Conservation (phyloP, 768 basidiomycete genomes). For the Agaricus sinodeliciosus region DNA sequence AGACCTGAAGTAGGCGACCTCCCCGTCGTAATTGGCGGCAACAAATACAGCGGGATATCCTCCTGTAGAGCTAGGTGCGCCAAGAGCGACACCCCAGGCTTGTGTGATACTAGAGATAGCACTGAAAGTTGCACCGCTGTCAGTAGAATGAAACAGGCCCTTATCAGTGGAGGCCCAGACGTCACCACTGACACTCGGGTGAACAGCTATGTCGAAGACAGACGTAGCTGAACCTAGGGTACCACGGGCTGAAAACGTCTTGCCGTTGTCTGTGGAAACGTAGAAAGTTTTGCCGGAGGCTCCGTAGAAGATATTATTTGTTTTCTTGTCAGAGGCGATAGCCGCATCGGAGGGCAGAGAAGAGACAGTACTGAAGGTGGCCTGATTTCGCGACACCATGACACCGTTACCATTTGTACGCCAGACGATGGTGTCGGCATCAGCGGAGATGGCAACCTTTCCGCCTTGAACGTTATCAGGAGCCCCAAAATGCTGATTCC, state of each 20-base stretch:
- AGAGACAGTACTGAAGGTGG: constrained; percentile 41
- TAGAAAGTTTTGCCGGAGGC: constrained; percentile 52
- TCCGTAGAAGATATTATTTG: constrained; percentile 52
- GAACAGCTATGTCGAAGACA: constrained; percentile 46
- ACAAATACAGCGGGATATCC: constrained; percentile 52
- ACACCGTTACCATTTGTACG: constrained; percentile 40
- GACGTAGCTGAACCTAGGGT: constrained; percentile 42
- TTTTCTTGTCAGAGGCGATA: constrained; percentile 60
- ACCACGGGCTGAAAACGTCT: constrained; percentile 39
- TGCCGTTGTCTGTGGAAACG: constrained; percentile 49
- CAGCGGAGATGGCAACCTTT: constrained; percentile 43
- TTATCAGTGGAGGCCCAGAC: constrained; percentile 59
- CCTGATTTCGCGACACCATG: constrained; percentile 43
- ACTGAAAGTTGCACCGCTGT: constrained; percentile 44
- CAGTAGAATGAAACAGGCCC: constrained; percentile 50
- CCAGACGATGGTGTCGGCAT: constrained; percentile 56
- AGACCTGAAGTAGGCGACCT: constrained; percentile 46
- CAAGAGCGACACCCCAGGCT: constrained; percentile 54
- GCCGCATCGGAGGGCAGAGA: constrained; percentile 44
- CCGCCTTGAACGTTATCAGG: constrained; percentile 39
- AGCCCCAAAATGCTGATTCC: constrained; percentile 52
- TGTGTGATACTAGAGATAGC: constrained; percentile 37
- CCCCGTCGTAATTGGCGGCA: constrained; percentile 41
- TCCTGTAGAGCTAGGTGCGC: constrained; percentile 39
- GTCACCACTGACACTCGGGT: constrained; percentile 49